Conservation (phyloP, 73 alveolate species). For the Paramecium sexaurelia region DNA sequence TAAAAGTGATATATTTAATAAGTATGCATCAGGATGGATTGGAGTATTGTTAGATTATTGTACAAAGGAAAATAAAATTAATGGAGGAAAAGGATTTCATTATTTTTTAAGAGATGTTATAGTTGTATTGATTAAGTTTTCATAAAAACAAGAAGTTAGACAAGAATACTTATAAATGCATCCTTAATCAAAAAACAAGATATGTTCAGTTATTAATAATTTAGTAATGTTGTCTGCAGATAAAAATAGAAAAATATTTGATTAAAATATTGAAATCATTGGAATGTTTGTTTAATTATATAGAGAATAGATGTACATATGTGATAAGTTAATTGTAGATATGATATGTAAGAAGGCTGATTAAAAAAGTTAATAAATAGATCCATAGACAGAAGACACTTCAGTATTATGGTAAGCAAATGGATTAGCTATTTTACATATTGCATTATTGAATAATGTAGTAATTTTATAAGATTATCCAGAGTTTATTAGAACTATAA, state of each 20-base stretch:
- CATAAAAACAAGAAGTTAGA: slow-evolving; percentile 3
- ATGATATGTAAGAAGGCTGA: neutral
- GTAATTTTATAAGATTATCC: slow-evolving; percentile 9
- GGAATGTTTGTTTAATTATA: neutral
- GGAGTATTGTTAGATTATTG: slow-evolving; percentile 85
- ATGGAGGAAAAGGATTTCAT: slow-evolving; percentile 98
- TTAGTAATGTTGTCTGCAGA: neutral
- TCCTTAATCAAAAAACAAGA: neutral
- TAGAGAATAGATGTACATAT: neutral
- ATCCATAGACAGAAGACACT: neutral
- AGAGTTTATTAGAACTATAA: neutral
- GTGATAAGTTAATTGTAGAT: neutral
- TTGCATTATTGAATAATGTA: neutral
- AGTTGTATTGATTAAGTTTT: slow-evolving; percentile 64
- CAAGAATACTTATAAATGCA: neutral
- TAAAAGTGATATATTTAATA: slow-evolving; percentile 83
- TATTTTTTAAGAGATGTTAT: slow-evolving; percentile 97
- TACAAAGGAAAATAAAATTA: slow-evolving; percentile 78
- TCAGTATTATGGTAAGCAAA: slow-evolving; percentile 24
- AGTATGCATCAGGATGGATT: slow-evolving; percentile 89
- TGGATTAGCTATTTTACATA: slow-evolving; percentile 13
- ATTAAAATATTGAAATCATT: neutral
- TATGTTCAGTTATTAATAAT: slow-evolving; percentile 30
- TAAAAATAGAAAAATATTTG: slow-evolving; percentile 19
- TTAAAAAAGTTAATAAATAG: neutral